These are phyloP conservation scores for Hirschioporus abietinus DNA, from an alignment of 768 basidiomycete species.

Conservation along the genomic window DNA sequence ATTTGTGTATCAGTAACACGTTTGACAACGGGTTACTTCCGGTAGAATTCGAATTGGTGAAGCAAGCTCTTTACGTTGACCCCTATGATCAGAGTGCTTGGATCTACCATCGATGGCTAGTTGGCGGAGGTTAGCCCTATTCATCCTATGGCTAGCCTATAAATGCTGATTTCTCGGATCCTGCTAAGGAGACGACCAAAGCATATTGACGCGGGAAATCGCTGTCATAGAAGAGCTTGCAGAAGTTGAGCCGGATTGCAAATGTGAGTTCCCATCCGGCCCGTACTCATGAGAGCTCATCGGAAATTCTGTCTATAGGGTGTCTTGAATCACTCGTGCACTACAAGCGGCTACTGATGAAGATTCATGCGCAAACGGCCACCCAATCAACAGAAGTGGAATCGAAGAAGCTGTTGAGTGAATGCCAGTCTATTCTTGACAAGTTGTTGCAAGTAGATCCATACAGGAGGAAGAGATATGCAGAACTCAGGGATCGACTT, in stretches of 20 bases:
- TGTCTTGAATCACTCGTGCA: conserved; percentile 89
- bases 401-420: conserved; percentile 26
- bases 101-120: conserved; percentile 98
- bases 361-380: conserved; percentile 30
- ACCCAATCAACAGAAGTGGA: conserved; percentile 25
- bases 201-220: conserved; percentile 70
- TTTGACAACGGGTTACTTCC: not conserved
- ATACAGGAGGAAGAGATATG: conserved; percentile 60
- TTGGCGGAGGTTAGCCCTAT: conserved; percentile 59
- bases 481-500: conserved; percentile 27
- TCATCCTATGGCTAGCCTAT: not conserved
- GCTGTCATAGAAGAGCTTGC: conserved; percentile 74
- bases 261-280: conserved; percentile 50
- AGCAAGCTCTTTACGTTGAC: conserved; percentile 94
- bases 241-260: conserved; percentile 86
- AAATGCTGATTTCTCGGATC: not conserved
- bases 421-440: conserved; percentile 47
- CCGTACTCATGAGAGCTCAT: conserved; percentile 1
- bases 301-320: conserved; percentile 47
- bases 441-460: conserved; percentile 62
- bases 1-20: not conserved
- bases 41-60: conserved; percentile 86
- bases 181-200: conserved; percentile 50
- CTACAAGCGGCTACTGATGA: conserved; percentile 70
- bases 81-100: conserved; percentile 95